phyloP scores from a whole-genome alignment of 805 yeast species.

The Metschnikowia corniflorae region DNA sequence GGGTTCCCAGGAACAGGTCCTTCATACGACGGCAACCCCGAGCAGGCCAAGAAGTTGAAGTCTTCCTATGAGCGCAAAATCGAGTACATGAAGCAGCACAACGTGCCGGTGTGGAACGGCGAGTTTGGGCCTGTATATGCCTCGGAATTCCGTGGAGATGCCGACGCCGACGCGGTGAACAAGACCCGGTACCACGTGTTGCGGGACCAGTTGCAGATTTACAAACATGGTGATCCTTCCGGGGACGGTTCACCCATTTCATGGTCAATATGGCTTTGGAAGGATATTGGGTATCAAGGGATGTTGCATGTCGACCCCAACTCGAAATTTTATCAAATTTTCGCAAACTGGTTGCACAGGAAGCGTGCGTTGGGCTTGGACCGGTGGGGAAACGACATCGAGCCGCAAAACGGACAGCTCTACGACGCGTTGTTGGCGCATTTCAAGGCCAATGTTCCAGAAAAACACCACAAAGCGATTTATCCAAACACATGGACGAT shows the following conservation, averaged over 20 bases:
- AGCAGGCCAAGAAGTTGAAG: constrained; percentile 33
- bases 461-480: constrained; percentile 34
- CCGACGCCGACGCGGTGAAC: constrained; percentile 35
- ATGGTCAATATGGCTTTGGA: constrained; percentile 54
- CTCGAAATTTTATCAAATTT: constrained; percentile 40
- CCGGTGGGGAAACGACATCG: constrained; percentile 48
- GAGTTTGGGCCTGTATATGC: constrained; percentile 53
- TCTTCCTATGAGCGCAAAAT: constrained; percentile 42
- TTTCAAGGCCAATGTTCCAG: constrained; percentile 38
- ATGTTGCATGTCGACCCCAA: constrained; percentile 44
- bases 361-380: constrained; percentile 46
- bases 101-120: constrained; percentile 53
- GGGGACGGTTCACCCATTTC: constrained; percentile 44
- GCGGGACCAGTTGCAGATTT: constrained; percentile 44
- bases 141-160: constrained; percentile 40
- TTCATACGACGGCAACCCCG: constrained; percentile 33
- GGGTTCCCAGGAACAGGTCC: constrained; percentile 44
- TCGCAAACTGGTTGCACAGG: constrained; percentile 41
- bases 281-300: constrained; percentile 52
- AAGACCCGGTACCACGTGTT: constrained; percentile 39
- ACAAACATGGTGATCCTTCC: constrained; percentile 45
- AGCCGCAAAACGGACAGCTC: constrained; percentile 34
- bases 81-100: constrained; percentile 36
- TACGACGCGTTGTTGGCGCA: constrained; percentile 37
- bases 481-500: constrained; percentile 42